Conservation (phyloP, 177 flowering plant species). For the Vitis hybrid region DNA sequence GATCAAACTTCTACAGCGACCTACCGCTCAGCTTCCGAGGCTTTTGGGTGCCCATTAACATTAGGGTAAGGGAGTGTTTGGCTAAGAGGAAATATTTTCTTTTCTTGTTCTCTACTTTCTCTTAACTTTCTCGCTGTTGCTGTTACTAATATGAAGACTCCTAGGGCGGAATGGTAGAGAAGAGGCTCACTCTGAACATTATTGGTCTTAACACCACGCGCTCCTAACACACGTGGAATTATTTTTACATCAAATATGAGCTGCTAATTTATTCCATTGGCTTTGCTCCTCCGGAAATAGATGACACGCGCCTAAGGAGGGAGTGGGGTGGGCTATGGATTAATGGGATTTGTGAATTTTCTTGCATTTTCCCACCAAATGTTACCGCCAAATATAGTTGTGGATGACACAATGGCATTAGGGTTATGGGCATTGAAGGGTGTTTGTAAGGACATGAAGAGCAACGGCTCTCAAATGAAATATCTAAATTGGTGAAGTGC, state of each 20-base stretch:
- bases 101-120: too few relatives aligned
- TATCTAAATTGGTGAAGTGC: background rate
- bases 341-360: background rate
- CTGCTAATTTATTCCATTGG: too few relatives aligned
- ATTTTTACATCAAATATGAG: background rate
- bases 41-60: too few relatives aligned
- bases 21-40: too few relatives aligned
- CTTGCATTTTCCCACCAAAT: slow-evolving; percentile 37
- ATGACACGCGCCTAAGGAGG: slow-evolving; percentile 11
- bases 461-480: slow-evolving; percentile 1
- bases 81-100: too few relatives aligned
- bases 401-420: too few relatives aligned
- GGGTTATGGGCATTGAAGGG: background rate
- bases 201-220: background rate
- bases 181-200: too few relatives aligned
- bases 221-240: background rate
- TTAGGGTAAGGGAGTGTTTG: too few relatives aligned
- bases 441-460: background rate
- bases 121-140: too few relatives aligned
- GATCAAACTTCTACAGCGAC: too few relatives aligned
- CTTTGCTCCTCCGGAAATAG: background rate
- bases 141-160: too few relatives aligned
- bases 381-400: slow-evolving; percentile 48
- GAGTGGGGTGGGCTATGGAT: background rate
- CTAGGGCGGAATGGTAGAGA: too few relatives aligned